These are phyloP conservation scores for Aspergillus campestris DNA, from an alignment of 495 filamentous ascomycete genomes.

Conservation along the genomic window DNA sequence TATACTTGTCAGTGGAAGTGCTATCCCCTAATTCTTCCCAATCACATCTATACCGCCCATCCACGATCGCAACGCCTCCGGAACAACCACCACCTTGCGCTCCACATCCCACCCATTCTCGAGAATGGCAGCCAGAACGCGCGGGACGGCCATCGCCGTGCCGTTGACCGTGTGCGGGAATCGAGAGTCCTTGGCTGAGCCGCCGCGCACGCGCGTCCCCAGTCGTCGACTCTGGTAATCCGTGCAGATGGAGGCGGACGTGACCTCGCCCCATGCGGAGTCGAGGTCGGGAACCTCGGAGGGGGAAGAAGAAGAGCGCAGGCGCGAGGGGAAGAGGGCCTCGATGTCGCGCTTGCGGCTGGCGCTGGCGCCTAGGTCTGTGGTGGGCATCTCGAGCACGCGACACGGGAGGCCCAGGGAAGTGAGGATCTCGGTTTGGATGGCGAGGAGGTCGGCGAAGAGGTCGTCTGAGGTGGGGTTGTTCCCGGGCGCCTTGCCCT, in stretches of 20 bases:
- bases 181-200: conserved; percentile 29
- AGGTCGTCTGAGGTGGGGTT: conserved; percentile 38
- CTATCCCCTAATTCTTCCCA: conserved; percentile 10
- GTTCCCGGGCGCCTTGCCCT: conserved; percentile 3
- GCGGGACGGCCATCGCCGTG: conserved; percentile 83
- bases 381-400: conserved; percentile 83
- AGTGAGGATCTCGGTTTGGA: conserved; percentile 76
- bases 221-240: conserved; percentile 88
- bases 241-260: conserved; percentile 80
- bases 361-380: conserved; percentile 83
- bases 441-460: conserved; percentile 73
- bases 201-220: conserved; percentile 55
- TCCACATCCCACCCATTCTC: conserved; percentile 84
- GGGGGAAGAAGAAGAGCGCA: conserved; percentile 18
- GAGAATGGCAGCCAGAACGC: conserved; percentile 82
- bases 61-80: conserved; percentile 67
- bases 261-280: conserved; percentile 90
- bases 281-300: conserved; percentile 36
- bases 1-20: not conserved
- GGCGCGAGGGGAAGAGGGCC: conserved; percentile 81
- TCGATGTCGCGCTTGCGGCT: conserved; percentile 86
- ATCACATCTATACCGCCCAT: conserved; percentile 73
- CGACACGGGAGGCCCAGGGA: conserved; percentile 76
- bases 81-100: conserved; percentile 56
- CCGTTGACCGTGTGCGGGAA: conserved; percentile 90